phyloP scores from a whole-genome alignment of 2,329 filamentous ascomycete genomes.

The Atkinsonella texensis region DNA sequence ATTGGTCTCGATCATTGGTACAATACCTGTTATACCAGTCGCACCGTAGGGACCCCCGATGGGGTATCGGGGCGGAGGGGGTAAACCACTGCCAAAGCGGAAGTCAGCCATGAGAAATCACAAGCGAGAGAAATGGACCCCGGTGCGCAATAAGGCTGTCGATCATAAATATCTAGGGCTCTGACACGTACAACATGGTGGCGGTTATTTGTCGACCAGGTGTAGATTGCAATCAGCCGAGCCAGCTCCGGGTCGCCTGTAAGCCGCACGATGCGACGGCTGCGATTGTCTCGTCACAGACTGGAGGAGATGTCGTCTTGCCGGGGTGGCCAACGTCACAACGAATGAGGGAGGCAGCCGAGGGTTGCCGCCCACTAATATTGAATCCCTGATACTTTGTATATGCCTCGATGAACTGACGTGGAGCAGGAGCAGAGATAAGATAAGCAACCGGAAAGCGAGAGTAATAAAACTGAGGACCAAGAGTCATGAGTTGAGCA shows the following conservation, averaged over 20 bases:
- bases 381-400: not conserved
- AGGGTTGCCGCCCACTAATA: not conserved
- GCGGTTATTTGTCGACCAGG: not conserved
- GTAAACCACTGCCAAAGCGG: conserved; percentile 54
- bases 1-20: conserved; percentile 83
- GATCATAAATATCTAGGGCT: not conserved
- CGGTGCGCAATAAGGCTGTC: not conserved
- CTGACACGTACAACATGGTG: conserved; percentile 16
- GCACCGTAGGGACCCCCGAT: conserved; percentile 59
- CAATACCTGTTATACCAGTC: conserved; percentile 53
- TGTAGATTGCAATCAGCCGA: not conserved
- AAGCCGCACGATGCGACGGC: not conserved
- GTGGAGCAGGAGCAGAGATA: not conserved
- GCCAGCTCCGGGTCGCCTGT: not conserved
- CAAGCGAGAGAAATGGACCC: not conserved
- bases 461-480: not conserved
- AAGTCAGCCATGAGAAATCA: not conserved
- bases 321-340: not conserved
- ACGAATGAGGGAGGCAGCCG: not conserved
- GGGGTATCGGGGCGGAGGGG: conserved; percentile 77
- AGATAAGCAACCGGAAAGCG: not conserved
- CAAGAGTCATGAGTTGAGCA: not conserved
- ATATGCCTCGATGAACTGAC: not conserved
- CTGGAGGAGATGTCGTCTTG: not conserved
- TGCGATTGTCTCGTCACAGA: conserved; percentile 1